Conservation (phyloP, 331 rosid species). For the Dryas integrifolia region DNA sequence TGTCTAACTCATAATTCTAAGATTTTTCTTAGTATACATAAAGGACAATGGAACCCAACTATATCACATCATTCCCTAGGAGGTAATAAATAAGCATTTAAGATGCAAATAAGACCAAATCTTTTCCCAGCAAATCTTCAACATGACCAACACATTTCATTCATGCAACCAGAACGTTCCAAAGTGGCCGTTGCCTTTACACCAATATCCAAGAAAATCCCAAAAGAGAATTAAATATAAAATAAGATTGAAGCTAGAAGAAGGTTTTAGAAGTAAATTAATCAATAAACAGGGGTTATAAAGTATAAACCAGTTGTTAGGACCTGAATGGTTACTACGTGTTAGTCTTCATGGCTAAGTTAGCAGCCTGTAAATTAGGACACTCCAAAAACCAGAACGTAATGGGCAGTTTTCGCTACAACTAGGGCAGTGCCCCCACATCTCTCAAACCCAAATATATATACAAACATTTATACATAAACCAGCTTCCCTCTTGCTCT, state of each 20-base stretch:
- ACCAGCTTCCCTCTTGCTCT: not conserved
- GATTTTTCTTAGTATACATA: too few species aligned
- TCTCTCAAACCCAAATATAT: not conserved
- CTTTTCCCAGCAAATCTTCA: not conserved
- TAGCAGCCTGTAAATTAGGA: conserved; percentile 24
- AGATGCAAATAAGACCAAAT: not conserved
- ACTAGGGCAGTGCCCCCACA: conserved; percentile 12
- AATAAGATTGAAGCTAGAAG: too few species aligned
- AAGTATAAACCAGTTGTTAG: not conserved
- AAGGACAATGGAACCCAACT: too few species aligned
- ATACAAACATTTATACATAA: too few species aligned
- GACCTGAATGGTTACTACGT: conserved; percentile 23
- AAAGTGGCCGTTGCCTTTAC: not conserved
- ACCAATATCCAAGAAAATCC: not conserved
- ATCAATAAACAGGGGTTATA: not conserved
- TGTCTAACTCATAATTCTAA: too few species aligned
- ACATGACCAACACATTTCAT: conserved; percentile 17
- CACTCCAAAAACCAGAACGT: conserved; percentile 1
- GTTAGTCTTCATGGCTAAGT: conserved; percentile 37
- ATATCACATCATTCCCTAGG: too few species aligned
- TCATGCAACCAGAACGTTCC: conserved; percentile 13
- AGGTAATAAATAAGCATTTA: too few species aligned
- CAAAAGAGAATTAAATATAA: not conserved
- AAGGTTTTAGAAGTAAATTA: not conserved
- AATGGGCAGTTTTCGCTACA: conserved; percentile 2